Percentiles rank a stretch among this genome's conserved stretches.
Conservation (phyloP, 768 basidiomycete species). For the Antrodiella citrinella region DNA sequence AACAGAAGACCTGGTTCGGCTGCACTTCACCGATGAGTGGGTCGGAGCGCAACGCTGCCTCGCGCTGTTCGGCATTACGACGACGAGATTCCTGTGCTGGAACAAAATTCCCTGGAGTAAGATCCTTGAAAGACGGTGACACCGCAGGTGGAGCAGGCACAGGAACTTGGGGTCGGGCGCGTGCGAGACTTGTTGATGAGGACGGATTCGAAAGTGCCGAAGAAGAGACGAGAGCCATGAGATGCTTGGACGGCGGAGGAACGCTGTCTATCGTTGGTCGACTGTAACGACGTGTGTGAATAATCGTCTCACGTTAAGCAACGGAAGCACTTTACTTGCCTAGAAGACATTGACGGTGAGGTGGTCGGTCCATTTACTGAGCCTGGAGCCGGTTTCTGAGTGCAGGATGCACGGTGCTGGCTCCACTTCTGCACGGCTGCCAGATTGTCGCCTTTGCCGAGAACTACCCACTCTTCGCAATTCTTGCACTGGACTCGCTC, state of each 20-base stretch:
- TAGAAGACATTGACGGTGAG: slow-evolving; percentile 6
- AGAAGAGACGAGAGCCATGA: slow-evolving; percentile 24
- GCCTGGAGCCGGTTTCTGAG: slow-evolving; percentile 25
- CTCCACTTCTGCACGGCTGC: slow-evolving; percentile 60
- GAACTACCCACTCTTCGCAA: slow-evolving; percentile 61
- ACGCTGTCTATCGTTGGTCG: slow-evolving; percentile 20
- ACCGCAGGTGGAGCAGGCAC: slow-evolving; percentile 1
- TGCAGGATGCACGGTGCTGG: slow-evolving; percentile 51
- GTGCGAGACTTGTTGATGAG: background rate
- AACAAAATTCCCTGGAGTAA: slow-evolving; percentile 48
- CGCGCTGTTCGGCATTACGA: slow-evolving; percentile 74
- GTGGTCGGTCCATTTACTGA: slow-evolving; percentile 8
- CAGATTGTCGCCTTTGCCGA: slow-evolving; percentile 52
- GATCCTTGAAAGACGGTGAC: slow-evolving; percentile 39
- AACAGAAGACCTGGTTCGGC: slow-evolving; percentile 58
- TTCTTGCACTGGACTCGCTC: slow-evolving; percentile 62
- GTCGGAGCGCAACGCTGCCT: slow-evolving; percentile 62
- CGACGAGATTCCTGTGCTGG: slow-evolving; percentile 56
- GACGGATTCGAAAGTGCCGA: slow-evolving; percentile 19
- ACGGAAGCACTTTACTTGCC: slow-evolving; percentile 5
- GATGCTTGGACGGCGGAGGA: slow-evolving; percentile 27
- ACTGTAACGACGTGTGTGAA: background rate
- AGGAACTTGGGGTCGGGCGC: background rate
- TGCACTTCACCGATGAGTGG: slow-evolving; percentile 60
- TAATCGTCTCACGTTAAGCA: background rate